Evolutionary conservation across 352 stramenopile genomes (phyloP).

Genomic region (Thalassiosira hispida): DNA sequence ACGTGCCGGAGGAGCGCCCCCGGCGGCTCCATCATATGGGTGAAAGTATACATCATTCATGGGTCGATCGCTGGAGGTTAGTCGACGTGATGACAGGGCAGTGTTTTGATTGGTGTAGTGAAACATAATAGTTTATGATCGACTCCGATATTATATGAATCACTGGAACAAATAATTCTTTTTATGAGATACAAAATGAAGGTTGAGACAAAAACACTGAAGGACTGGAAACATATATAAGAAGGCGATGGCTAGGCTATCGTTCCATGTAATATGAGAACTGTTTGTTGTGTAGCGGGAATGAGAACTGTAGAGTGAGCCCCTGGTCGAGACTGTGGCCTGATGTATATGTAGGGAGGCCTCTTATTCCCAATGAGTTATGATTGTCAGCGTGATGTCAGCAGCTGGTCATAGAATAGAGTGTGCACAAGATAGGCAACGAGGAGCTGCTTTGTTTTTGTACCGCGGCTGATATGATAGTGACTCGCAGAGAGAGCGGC

Average conservation of each 20-base stretch:
- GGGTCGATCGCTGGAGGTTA: neutral
- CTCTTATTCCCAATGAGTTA: too few species aligned
- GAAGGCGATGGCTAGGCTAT: neutral
- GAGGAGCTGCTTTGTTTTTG: neutral
- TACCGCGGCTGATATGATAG: neutral
- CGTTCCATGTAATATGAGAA: neutral
- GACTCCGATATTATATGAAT: too few species aligned
- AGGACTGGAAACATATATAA: neutral
- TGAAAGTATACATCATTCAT: constrained; percentile 8
- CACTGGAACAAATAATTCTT: neutral
- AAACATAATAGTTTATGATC: too few species aligned
- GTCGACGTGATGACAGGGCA: neutral
- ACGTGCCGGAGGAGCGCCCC: too few species aligned
- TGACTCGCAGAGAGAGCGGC: neutral
- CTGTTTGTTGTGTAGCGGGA: neutral
- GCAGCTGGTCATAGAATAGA: neutral
- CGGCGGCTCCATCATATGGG: neutral
- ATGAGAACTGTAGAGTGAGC: neutral
- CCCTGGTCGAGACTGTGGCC: too few species aligned
- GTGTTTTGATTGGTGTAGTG: constrained; percentile 2
- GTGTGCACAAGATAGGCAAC: neutral
- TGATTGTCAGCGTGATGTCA: neutral
- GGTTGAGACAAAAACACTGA: too few species aligned
- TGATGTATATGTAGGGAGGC: too few species aligned
- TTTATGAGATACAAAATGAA: neutral